phyloP scores from a whole-genome alignment of 1,284 basidiomycete species.

The Trichosporon sp. region DNA sequence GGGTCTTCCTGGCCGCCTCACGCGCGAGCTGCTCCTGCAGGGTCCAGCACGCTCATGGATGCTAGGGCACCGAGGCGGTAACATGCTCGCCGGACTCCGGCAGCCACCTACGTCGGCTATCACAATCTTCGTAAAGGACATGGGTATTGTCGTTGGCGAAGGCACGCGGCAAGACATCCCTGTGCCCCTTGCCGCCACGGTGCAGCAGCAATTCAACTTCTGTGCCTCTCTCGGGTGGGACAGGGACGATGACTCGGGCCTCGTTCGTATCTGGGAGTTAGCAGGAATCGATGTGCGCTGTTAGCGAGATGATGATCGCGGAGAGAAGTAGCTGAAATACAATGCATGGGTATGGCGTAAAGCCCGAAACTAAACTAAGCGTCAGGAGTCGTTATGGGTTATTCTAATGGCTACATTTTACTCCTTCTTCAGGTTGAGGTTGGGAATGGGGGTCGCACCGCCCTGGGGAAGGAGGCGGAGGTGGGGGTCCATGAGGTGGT shows the following conservation, averaged over 20 bases:
- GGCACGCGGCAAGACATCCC: conserved; percentile 6
- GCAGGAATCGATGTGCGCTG: background rate
- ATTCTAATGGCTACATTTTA: background rate
- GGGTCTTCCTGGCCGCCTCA: conserved; percentile 21
- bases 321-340: background rate
- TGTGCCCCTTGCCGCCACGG: conserved; percentile 13
- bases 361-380: background rate
- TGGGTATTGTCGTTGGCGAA: conserved; percentile 22
- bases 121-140: conserved; percentile 21
- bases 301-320: background rate
- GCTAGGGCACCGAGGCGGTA: conserved; percentile 20
- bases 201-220: conserved; percentile 18
- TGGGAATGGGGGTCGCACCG: background rate
- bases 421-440: conserved; percentile 3
- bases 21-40: conserved; percentile 13
- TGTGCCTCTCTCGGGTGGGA: conserved; percentile 20
- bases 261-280: conserved; percentile 5
- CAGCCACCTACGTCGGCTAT: conserved; percentile 18
- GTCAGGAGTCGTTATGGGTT: background rate
- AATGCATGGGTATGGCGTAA: background rate
- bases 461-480: background rate
- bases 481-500: background rate
- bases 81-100: conserved; percentile 22
- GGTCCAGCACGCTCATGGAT: conserved; percentile 19
- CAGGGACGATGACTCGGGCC: conserved; percentile 24